phyloP scores from a whole-genome alignment of 306 rosid genomes.

The Pyrus communis region DNA sequence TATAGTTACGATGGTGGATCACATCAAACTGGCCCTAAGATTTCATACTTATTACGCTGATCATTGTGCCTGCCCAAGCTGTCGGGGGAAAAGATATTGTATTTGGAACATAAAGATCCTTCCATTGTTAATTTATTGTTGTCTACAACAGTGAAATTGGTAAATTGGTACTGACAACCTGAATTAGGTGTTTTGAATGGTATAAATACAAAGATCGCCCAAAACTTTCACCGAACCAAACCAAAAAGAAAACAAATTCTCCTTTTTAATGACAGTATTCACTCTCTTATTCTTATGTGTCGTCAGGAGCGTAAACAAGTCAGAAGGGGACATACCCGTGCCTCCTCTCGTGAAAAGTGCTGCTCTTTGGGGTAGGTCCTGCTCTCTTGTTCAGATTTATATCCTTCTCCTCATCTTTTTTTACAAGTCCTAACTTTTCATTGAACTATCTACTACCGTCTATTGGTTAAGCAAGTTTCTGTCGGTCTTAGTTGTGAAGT shows the following conservation, averaged over 20 bases:
- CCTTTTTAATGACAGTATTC: not conserved
- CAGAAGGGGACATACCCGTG: constrained; percentile 80
- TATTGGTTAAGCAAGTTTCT: not conserved
- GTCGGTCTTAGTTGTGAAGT: not conserved
- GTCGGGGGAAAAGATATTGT: not conserved
- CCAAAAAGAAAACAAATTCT: not conserved
- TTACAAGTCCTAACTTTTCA: not conserved
- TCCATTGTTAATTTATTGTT: not conserved
- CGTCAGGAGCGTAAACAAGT: constrained; percentile 74
- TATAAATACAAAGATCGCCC: not conserved
- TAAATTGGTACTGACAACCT: not conserved
- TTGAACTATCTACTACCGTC: not conserved
- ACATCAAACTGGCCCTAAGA: not conserved
- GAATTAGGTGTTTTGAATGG: not conserved
- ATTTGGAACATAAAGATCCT: not conserved
- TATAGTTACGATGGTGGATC: no score
- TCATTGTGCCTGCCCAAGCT: not conserved
- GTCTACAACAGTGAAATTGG: not conserved
- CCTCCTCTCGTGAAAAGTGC: constrained; percentile 94
- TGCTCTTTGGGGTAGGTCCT: constrained; percentile 38
- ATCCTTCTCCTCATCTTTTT: not conserved
- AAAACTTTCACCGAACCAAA: not conserved
- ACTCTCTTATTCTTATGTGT: not conserved
- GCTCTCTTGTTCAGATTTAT: not conserved
- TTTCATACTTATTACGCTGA: not conserved